Evolutionary conservation across 805 yeast species (phyloP).

Genomic region (Grigorovia jiainica): DNA sequence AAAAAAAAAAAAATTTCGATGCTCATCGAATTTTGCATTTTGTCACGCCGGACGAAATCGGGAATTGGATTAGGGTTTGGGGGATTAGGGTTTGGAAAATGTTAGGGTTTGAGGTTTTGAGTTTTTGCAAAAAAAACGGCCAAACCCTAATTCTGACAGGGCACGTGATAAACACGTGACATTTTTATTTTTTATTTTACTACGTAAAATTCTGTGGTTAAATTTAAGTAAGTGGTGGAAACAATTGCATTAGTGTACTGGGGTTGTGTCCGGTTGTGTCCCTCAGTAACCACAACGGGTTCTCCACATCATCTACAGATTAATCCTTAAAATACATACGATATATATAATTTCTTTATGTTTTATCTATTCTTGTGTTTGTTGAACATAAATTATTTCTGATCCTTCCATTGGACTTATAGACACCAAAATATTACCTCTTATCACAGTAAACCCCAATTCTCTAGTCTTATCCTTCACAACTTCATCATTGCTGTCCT

Average conservation of each 20-base stretch:
- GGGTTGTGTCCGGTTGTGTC: too few species aligned
- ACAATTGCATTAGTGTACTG: too few species aligned
- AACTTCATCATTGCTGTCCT: slow-evolving; percentile 61
- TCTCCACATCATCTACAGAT: too few species aligned
- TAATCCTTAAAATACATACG: neutral
- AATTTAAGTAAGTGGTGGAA: too few species aligned
- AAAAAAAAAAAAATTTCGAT: neutral
- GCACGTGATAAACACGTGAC: too few species aligned
- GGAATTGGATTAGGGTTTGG: too few species aligned
- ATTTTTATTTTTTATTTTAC: too few species aligned
- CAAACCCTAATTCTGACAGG: too few species aligned
- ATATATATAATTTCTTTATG: neutral
- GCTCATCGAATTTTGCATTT: neutral
- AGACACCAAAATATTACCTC: slow-evolving; percentile 67
- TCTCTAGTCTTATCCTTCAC: slow-evolving; percentile 53
- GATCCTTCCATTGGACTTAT: slow-evolving; percentile 28
- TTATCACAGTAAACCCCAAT: slow-evolving; percentile 71
- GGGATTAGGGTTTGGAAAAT: neutral
- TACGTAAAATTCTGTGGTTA: too few species aligned
- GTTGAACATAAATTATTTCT: slow-evolving; percentile 23
- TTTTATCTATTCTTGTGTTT: slow-evolving; percentile 4
- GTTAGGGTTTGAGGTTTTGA: neutral
- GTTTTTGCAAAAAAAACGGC: too few species aligned
- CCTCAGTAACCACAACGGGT: too few species aligned
- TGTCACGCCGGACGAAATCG: too few species aligned